A percentile compares a stretch with the other conserved stretches of the same genome.
These are phyloP conservation scores for Astragalus glycyphyllos DNA, from an alignment of 306 rosid species.

Conservation along the genomic window DNA sequence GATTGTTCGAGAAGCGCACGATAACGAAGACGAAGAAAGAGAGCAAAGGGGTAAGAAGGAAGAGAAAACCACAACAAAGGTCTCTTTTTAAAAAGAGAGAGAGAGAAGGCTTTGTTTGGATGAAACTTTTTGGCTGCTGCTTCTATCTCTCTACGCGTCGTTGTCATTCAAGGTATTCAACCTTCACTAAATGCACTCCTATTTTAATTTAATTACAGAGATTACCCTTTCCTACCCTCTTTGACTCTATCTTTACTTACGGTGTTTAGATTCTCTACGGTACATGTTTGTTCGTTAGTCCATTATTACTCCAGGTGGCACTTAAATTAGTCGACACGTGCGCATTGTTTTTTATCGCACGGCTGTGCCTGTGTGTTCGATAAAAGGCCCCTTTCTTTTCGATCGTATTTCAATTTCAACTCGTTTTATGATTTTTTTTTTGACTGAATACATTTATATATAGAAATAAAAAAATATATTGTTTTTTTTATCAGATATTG, in stretches of 20 bases:
- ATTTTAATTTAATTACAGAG: conserved; percentile 41
- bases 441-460: no score
- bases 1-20: conserved; percentile 71
- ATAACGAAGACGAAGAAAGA: conserved; percentile 47
- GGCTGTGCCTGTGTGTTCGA: no score
- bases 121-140: conserved; percentile 65
- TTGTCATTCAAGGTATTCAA: conserved; percentile 54
- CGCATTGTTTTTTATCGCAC: no score
- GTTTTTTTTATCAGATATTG: no score
- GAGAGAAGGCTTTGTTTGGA: conserved; percentile 63
- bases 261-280: no score
- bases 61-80: conserved; percentile 59
- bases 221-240: neutral
- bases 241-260: neutral
- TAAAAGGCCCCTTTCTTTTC: no score
- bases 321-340: no score
- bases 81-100: conserved; percentile 43
- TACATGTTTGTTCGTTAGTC: no score
- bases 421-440: no score
- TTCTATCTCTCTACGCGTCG: conserved; percentile 53
- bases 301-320: no score
- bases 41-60: conserved; percentile 41
- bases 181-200: conserved; percentile 45
- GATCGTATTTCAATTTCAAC: no score
- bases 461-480: no score